Percentiles rank a stretch among this genome's conserved stretches.
phyloP scores from a whole-genome alignment of 306 rosid genomes.

The Trichosanthes truncata region DNA sequence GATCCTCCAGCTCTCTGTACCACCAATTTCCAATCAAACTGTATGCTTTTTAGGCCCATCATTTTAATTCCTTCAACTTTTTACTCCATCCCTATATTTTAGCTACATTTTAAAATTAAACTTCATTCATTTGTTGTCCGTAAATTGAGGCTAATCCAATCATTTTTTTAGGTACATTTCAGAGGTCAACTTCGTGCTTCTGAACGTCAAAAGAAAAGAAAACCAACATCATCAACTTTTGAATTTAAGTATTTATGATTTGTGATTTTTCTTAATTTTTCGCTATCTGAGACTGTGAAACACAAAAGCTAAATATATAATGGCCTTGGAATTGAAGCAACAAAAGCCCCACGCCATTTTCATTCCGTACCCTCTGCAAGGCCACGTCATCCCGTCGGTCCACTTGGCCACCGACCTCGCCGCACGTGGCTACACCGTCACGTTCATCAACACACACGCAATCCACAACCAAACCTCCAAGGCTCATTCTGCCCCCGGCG shows the following conservation, averaged over 20 bases:
- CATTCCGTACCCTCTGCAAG: slow-evolving; percentile 53
- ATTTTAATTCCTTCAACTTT: too few species aligned
- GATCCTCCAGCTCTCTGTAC: too few species aligned
- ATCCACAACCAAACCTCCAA: slow-evolving; percentile 37
- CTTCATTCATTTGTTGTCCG: neutral
- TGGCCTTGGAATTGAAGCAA: neutral
- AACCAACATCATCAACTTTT: too few species aligned
- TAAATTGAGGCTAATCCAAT: neutral
- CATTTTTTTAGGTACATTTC: neutral
- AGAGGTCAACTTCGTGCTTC: neutral
- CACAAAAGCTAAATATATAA: too few species aligned
- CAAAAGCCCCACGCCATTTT: slow-evolving; percentile 43
- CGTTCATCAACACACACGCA: slow-evolving; percentile 44
- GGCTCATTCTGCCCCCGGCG: slow-evolving; percentile 14
- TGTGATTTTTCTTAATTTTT: too few species aligned
- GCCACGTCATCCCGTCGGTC: slow-evolving; percentile 50
- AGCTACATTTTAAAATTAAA: too few species aligned
- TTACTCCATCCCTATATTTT: neutral
- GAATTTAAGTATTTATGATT: neutral
- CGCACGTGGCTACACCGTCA: slow-evolving; percentile 38
- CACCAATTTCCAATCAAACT: too few species aligned
- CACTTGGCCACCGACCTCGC: slow-evolving; percentile 51
- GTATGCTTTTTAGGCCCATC: too few species aligned
- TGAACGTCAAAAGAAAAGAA: neutral
- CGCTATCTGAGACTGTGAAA: neutral